Conservation (phyloP, 352 stramenopile species). For the Globisporangium radiosum region DNA sequence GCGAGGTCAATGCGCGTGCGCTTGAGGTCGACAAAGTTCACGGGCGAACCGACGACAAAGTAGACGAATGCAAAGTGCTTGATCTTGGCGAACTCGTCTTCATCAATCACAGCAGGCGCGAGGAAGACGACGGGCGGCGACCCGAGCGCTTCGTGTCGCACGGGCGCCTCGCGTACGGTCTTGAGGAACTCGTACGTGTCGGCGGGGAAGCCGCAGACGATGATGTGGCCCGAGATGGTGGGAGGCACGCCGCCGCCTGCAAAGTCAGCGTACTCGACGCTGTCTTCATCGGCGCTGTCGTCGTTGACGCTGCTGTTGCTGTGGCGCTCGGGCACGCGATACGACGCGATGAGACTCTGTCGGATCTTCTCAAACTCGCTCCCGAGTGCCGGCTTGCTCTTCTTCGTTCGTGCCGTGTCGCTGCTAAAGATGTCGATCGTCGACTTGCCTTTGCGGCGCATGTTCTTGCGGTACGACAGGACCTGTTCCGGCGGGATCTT, state of each 20-base stretch:
- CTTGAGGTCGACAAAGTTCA: conserved; percentile 69
- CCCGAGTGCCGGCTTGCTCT: conserved; percentile 51
- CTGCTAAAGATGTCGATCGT: conserved; percentile 20
- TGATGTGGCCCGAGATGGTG: conserved; percentile 44
- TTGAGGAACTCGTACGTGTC: conserved; percentile 69
- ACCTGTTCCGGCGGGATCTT: conserved; percentile 70
- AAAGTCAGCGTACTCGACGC: conserved; percentile 49
- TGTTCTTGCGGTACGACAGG: conserved; percentile 66
- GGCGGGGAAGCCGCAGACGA: conserved; percentile 59
- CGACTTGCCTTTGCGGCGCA: conserved; percentile 52
- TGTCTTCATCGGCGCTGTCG: conserved; percentile 11
- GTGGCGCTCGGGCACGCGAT: conserved; percentile 28
- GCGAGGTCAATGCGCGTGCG: conserved; percentile 54
- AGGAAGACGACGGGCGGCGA: conserved; percentile 57
- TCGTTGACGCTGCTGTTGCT: not conserved
- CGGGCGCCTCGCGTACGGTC: conserved; percentile 52
- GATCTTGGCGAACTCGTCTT: conserved; percentile 52
- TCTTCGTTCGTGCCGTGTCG: conserved; percentile 25
- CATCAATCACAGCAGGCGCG: conserved; percentile 32
- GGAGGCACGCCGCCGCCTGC: conserved; percentile 28
- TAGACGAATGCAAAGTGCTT: conserved; percentile 50
- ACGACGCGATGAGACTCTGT: conserved; percentile 47
- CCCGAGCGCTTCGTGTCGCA: conserved; percentile 26
- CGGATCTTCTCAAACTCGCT: conserved; percentile 55
- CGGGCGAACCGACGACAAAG: conserved; percentile 61